A percentile compares a stretch with the other conserved stretches of the same genome.
These are phyloP conservation scores for Tricholoma sp. DNA, from an alignment of 768 basidiomycete genomes.

Conservation along the genomic window DNA sequence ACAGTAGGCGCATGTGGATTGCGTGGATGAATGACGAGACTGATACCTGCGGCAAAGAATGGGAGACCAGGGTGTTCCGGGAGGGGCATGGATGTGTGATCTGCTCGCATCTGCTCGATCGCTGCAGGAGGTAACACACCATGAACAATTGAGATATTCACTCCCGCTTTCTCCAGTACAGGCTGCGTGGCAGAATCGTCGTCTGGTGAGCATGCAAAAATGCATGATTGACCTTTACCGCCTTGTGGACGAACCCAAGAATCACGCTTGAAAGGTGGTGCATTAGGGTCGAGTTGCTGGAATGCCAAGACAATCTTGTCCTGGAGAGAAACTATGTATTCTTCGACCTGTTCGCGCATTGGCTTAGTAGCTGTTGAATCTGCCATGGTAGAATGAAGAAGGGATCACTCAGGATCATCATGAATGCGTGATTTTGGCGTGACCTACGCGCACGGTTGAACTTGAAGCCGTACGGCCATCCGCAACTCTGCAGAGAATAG, in stretches of 20 bases:
- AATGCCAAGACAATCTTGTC: slow-evolving; percentile 70
- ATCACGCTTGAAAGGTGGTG: slow-evolving; percentile 75
- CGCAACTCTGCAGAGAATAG: too few relatives aligned
- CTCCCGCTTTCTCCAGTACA: slow-evolving; percentile 91
- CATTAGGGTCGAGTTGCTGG: slow-evolving; percentile 71
- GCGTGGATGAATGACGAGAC: slow-evolving; percentile 88
- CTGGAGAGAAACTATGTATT: slow-evolving; percentile 74
- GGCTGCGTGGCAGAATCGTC: slow-evolving; percentile 28
- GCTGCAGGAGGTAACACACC: slow-evolving; percentile 84
- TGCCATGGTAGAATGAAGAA: too few relatives aligned
- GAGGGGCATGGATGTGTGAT: slow-evolving; percentile 74
- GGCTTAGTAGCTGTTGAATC: slow-evolving; percentile 22
- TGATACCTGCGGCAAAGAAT: slow-evolving; percentile 91
- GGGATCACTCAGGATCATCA: too few relatives aligned
- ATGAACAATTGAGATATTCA: slow-evolving; percentile 91
- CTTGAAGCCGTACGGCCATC: too few relatives aligned
- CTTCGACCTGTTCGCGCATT: slow-evolving; percentile 77
- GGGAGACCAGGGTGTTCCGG: slow-evolving; percentile 65
- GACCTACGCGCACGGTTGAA: too few relatives aligned
- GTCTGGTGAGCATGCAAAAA: slow-evolving; percentile 53
- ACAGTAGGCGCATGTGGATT: slow-evolving; percentile 93
- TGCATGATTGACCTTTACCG: slow-evolving; percentile 77
- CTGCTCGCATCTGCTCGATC: slow-evolving; percentile 91
- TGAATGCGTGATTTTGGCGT: too few relatives aligned
- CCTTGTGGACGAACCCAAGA: slow-evolving; percentile 71